Base-by-base conservation (phyloP, 805 yeast species). In the Zygoascus biomembranicola region DNA sequence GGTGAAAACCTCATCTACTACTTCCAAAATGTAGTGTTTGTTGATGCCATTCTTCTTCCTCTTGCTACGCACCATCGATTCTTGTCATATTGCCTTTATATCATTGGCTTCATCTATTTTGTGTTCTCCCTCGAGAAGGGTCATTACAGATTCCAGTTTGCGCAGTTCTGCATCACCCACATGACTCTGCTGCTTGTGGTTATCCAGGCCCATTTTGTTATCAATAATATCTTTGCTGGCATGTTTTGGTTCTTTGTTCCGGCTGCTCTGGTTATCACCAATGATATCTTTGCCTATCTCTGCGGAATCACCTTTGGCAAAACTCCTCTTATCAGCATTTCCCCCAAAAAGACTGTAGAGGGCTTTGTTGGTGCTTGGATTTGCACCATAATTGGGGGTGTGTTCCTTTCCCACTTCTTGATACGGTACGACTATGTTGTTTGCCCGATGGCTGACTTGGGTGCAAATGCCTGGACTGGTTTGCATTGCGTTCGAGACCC, bases 351-450 rank as follows among this genome's bases (percentile, higher is more conserved):
- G 72, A 94, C 99, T 2, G 90, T 92, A 39, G 99, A 94, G 73
- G 99, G 99, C 2, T 94, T 94, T 64, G 72, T 92, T 49, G 99
- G 99, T 51, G 99, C 98, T 16, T 94, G 99, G 99, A 70, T 89
- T 48, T 92, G 94, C 66, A 94, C 99, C 9, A 83, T 87, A 6
- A 57, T 86, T 37, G 82, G 87, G 57, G 88, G 92, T 0, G 70
- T 88, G 28, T 51, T 82, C 6, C 75, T 90, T 51, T 78, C 95
- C 1, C 78, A 79, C 60, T 65, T 84, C 51, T 74, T 90, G 58
- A 74, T 85, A 41, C 77, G 80, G 50, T 82, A 80, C 59, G 78
- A 78, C 63, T 94, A 85, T 69, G 73, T 94, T 75, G 87, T 86
- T 57, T 94, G 99, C 68, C 98, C 98, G 10, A 90, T 90, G 35